Percentiles rank a stretch among this genome's conserved stretches.
These are phyloP conservation scores for Phytophthora vignae DNA, from an alignment of 352 stramenopile genomes.

Conservation along the genomic window DNA sequence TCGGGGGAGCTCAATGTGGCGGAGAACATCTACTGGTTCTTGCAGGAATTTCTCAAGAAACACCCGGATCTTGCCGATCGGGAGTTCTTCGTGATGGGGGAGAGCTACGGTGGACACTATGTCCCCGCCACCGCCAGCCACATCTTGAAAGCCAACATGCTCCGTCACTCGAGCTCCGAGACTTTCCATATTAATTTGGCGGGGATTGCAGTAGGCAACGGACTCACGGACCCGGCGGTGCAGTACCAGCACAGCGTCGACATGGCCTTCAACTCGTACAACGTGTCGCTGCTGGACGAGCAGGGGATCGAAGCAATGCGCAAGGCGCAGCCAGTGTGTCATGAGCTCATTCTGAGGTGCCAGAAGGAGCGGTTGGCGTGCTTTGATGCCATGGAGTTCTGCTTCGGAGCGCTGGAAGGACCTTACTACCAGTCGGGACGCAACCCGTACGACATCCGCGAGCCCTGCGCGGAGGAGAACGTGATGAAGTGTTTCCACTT, in stretches of 20 bases:
- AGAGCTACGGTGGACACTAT: conserved; percentile 79
- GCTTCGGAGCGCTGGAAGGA: conserved; percentile 56
- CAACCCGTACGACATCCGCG: conserved; percentile 83
- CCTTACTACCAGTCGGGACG: conserved; percentile 57
- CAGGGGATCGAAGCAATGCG: conserved; percentile 58
- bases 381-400: conserved; percentile 65
- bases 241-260: conserved; percentile 76
- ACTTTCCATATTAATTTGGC: conserved; percentile 52
- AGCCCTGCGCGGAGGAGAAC: conserved; percentile 53
- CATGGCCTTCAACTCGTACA: conserved; percentile 81
- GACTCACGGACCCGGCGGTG: conserved; percentile 66
- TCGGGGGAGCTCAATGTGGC: conserved; percentile 59
- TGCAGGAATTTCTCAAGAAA: conserved; percentile 72
- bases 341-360: conserved; percentile 61
- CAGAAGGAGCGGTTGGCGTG: conserved; percentile 55
- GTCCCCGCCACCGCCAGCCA: conserved; percentile 62
- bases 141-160: conserved; percentile 57
- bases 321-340: conserved; percentile 59
- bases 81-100: conserved; percentile 69
- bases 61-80: conserved; percentile 57
- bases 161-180: conserved; percentile 29
- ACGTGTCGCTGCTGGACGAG: conserved; percentile 62
- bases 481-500: conserved; percentile 81
- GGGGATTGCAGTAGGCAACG: conserved; percentile 81
- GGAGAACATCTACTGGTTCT: conserved; percentile 76